Evolutionary conservation across 176 grass and related monocot species (phyloP).

Genomic region (Tuctoria greenei): DNA sequence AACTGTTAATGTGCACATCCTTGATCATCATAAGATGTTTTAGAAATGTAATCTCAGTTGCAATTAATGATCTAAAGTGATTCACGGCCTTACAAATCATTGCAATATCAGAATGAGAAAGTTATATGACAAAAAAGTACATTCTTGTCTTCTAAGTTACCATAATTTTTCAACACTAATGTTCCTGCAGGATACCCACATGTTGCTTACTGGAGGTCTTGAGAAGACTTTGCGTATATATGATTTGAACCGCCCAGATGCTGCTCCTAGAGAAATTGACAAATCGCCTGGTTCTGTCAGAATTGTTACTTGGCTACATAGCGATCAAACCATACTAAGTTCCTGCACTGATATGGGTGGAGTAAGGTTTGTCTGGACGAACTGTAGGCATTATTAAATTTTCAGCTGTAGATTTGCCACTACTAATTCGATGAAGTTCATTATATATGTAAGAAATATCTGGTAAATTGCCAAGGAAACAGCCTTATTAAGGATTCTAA

Average conservation of each 20-base stretch:
- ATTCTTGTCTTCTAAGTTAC: neutral
- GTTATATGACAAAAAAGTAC: neutral
- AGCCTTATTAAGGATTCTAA: neutral
- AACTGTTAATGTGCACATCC: neutral
- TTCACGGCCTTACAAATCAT: neutral
- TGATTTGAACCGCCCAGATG: slow-evolving; percentile 82
- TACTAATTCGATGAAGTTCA: neutral
- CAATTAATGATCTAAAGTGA: neutral
- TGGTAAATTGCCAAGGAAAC: neutral
- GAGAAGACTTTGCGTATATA: slow-evolving; percentile 80
- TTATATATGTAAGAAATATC: neutral
- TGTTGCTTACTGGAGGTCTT: slow-evolving; percentile 75
- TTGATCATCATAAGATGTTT: neutral
- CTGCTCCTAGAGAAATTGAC: slow-evolving; percentile 72
- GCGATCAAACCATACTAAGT: slow-evolving; percentile 81
- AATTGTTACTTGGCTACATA: slow-evolving; percentile 87
- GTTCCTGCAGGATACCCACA: slow-evolving; percentile 61
- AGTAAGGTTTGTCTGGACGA: slow-evolving; percentile 50
- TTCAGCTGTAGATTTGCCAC: neutral
- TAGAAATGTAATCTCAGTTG: neutral
- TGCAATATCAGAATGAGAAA: neutral
- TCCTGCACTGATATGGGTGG: slow-evolving; percentile 75
- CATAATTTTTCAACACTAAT: neutral
- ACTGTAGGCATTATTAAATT: neutral
- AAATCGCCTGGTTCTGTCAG: slow-evolving; percentile 74